Base-by-base conservation (phyloP, 2,329 filamentous ascomycete species). In the Aspergillus luchuensis region DNA sequence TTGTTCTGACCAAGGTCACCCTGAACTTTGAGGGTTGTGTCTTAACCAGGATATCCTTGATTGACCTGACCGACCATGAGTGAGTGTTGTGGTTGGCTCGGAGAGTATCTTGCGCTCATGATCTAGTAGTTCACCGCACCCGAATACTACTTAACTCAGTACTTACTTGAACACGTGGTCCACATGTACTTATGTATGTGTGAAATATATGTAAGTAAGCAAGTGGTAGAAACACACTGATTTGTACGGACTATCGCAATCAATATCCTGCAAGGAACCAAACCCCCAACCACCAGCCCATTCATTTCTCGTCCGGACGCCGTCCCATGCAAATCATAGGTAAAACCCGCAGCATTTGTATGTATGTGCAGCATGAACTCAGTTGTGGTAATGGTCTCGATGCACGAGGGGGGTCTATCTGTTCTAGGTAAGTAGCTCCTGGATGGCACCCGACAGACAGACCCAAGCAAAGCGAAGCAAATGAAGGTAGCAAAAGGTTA, bases 391-490 rank as follows among this genome's bases (percentile, higher is more conserved):
- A 0, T 28, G 13, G 23, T 45, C 41, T 38, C 23, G 38, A 23
- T 21, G 15, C 50, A 53, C 21, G 50, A 38, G 38, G 23, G 23
- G 19, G 1, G 11, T 36, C 11, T 36, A 6, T 36, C 33, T 36
- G 33, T 36, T 36, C 33, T 36, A 36, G 4, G 15, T 15, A 13
- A 36, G 11, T 36, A 6, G 2, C 11, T 13, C 33, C 33, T 13
- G 33, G 33, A 36, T 36, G 33, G 33, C 33, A 36, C 33, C 33
- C 30, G 15, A 7, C 36, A 36, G 36, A 36, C 19, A n/a, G 13
- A 41, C 28, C 28, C 57, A 57, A 56, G 19, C 33, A 63, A 48
- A 57, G 48, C 15, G 55, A 58, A 28, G n/a, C 11, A 17, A 58
- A 25, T 28, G n/a, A 38, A 36, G 7, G 10, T 19, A 19, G 21